Base-by-base conservation (phyloP, 208 protist genomes). In the Jaenimonas drosophilae region DNA sequence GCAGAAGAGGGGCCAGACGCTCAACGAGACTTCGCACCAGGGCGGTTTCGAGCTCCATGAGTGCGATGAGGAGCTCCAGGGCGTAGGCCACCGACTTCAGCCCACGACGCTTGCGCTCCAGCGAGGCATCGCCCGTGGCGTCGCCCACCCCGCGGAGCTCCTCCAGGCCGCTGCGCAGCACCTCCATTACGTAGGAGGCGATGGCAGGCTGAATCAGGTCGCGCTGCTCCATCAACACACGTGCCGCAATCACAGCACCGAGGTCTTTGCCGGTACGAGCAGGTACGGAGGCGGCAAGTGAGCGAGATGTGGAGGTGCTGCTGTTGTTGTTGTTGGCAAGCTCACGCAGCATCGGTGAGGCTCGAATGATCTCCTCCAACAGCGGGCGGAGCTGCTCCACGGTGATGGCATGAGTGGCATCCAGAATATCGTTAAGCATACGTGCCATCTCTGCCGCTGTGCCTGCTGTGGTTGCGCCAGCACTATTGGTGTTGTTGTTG, bases 141-240 rank as follows among this genome's bases (percentile, higher is more conserved):
- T 11, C 16, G 7, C 16, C 37, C 16, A 7, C 37, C 9, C 58
- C 3, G 69, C 53, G 6, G 64, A 81, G 14, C 28, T 72, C 55
- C 17, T 44, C 56, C 6, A 73, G 33, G 27, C 72, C 77, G 0
- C 59, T 42, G 16, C 75, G 59, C 3, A 87, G 40, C 23, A 69
- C 40, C 1, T 58, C 57, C 2, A 49, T 24, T 2, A 63, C 59
- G 58, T 67, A 75, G 12, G 51, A 29, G 1, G 61, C 49, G 27
- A 87, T 53, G 24, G 77, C 72, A 19, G 68, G 61, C 26, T 71
- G 69, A 44, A 87, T 42, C 0, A 61, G 45, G 20, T 78, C 63
- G 16, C 51, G 32, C 40, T 76, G 49, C 24, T 68, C 62, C 43
- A 80, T 28, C 3, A 87, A 41, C 33, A 87, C 49, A 37, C 68